These are phyloP conservation scores for Hansenula lynferdii DNA, from an alignment of 1,139 yeast species.

Conservation along the genomic window DNA sequence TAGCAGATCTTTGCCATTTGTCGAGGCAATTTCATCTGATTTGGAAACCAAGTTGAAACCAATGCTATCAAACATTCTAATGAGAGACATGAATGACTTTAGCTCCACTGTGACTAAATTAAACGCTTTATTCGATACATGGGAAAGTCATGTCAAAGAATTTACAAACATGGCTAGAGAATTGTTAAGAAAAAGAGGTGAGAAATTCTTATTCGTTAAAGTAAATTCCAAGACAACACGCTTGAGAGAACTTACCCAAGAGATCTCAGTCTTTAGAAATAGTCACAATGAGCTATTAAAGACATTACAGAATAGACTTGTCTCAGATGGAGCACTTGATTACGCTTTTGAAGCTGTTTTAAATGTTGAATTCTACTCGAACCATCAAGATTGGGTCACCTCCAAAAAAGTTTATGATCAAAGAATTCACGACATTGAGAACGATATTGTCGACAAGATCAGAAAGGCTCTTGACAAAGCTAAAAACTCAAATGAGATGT, in stretches of 20 bases:
- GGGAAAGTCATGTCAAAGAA: constrained; percentile 50
- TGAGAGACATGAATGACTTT: constrained; percentile 32
- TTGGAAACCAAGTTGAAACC: constrained; percentile 30
- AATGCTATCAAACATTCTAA: constrained; percentile 31
- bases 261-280: constrained; percentile 42
- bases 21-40: constrained; percentile 55
- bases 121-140: constrained; percentile 31
- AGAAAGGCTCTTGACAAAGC: constrained; percentile 35
- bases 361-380: constrained; percentile 32
- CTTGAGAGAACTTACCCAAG: constrained; percentile 43
- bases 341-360: constrained; percentile 37
- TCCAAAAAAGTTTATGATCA: constrained; percentile 38
- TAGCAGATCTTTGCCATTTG: constrained; percentile 54
- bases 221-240: constrained; percentile 43
- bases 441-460: constrained; percentile 36
- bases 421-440: constrained; percentile 40
- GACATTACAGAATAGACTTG: constrained; percentile 30
- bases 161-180: constrained; percentile 67
- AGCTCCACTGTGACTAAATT: constrained; percentile 21
- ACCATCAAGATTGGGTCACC: constrained; percentile 32
- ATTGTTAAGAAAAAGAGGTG: constrained; percentile 66
- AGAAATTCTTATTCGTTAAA: constrained; percentile 63
- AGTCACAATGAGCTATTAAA: constrained; percentile 48
- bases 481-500: constrained; percentile 42
- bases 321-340: constrained; percentile 30